A percentile compares a stretch with the other conserved stretches of the same genome.
phyloP scores from a whole-genome alignment of 1,139 yeast species.

The Candida dubliniensis region DNA sequence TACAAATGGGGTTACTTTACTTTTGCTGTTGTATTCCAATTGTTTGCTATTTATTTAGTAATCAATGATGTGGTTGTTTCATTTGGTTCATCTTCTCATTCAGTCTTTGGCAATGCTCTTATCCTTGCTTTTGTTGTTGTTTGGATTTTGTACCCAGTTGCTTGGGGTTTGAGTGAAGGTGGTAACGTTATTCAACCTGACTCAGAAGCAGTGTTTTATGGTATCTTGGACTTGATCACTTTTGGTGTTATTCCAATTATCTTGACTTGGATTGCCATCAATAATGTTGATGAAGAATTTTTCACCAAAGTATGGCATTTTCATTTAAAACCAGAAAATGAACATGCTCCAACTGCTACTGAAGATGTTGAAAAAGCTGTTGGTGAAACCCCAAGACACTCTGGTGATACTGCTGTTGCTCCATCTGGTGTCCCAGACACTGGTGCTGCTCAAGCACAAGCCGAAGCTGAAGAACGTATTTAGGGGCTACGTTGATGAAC shows the following conservation, averaged over 20 bases:
- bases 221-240: conserved; percentile 54
- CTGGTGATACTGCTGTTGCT: conserved; percentile 37
- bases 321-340: conserved; percentile 14
- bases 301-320: conserved; percentile 24
- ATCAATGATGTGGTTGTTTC: conserved; percentile 13
- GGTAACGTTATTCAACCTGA: conserved; percentile 66
- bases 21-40: conserved; percentile 36
- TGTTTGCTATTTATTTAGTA: conserved; percentile 38
- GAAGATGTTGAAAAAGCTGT: conserved; percentile 21
- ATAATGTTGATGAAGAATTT: conserved; percentile 32
- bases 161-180: conserved; percentile 68
- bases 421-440: conserved; percentile 16
- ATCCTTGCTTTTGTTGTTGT: conserved; percentile 34
- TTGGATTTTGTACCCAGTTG: conserved; percentile 53
- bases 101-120: conserved; percentile 25
- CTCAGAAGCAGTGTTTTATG: conserved; percentile 66
- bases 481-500: too few relatives aligned
- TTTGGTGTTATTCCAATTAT: conserved; percentile 44
- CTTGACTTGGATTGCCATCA: conserved; percentile 33
- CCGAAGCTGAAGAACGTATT: background rate
- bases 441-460: background rate
- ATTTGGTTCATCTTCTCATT: conserved; percentile 15
- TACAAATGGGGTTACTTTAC: conserved; percentile 70
- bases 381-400: conserved; percentile 34
- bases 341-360: conserved; percentile 2